These are phyloP conservation scores for Brassica rapa DNA, from an alignment of 345 rosid genomes.

Conservation along the genomic window DNA sequence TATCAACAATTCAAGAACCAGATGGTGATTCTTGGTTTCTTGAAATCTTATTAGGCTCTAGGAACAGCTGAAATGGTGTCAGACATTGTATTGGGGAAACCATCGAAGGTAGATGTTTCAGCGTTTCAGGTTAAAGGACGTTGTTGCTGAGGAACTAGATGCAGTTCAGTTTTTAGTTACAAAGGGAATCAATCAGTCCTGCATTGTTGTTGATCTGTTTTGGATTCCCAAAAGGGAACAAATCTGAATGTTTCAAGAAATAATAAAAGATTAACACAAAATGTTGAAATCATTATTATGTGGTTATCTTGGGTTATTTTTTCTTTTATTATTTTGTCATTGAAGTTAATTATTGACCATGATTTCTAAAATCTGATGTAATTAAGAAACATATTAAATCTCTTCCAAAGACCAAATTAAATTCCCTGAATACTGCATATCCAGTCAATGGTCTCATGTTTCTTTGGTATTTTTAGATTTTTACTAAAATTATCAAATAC, in stretches of 20 bases:
- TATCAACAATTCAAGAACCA: conserved; percentile 7
- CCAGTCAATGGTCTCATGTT: not conserved
- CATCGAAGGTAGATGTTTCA: conserved; percentile 50
- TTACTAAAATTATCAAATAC: not conserved
- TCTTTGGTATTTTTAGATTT: not conserved
- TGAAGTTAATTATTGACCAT: not conserved
- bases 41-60: conserved; percentile 62
- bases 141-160: conserved; percentile 26
- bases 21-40: conserved; percentile 18
- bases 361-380: not conserved
- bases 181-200: not conserved
- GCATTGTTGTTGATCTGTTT: conserved; percentile 6
- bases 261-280: not conserved
- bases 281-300: not conserved
- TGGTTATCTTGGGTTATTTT: not conserved
- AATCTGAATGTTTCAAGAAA: not conserved
- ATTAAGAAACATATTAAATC: not conserved
- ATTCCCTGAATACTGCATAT: not conserved
- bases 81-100: conserved; percentile 70
- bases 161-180: conserved; percentile 6
- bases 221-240: not conserved
- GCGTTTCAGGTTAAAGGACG: conserved; percentile 59
- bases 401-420: not conserved
- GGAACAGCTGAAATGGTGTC: conserved; percentile 91
- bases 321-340: not conserved